A percentile compares a stretch with the other conserved stretches of the same genome.
Conservation (phyloP, 768 basidiomycete genomes). For the Ramaria sp. region DNA sequence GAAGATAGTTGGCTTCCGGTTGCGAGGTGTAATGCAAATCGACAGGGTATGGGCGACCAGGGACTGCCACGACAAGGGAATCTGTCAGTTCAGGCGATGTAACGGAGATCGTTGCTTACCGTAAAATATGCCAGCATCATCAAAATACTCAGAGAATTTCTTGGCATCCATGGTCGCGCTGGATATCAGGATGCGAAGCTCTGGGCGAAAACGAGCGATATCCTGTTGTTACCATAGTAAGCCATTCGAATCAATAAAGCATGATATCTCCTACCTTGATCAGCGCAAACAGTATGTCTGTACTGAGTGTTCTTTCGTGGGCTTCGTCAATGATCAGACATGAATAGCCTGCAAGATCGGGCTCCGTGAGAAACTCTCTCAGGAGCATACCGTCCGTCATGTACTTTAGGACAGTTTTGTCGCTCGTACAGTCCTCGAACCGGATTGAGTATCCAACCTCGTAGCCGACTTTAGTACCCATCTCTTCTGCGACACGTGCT, state of each 20-base stretch:
- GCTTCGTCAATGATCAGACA: constrained; percentile 98
- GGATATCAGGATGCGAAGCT: constrained; percentile 86
- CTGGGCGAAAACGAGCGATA: constrained; percentile 92
- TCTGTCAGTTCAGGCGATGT: constrained; percentile 5
- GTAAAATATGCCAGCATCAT: constrained; percentile 90
- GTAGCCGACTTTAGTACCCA: constrained; percentile 93
- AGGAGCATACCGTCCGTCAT: constrained; percentile 99
- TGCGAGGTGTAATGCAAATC: constrained; percentile 99
- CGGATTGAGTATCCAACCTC: constrained; percentile 99
- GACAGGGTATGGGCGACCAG: constrained; percentile 93
- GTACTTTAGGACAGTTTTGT: constrained; percentile 97
- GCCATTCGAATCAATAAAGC: constrained; percentile 12
- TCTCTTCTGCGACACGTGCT: constrained; percentile 97
- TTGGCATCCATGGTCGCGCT: constrained; percentile 96
- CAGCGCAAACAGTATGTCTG: constrained; percentile 96
- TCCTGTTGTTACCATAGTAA: constrained; percentile 43
- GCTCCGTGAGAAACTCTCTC: constrained; percentile 95
- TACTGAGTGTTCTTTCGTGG: constrained; percentile 94
- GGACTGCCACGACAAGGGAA: constrained; percentile 41
- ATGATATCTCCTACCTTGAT: constrained; percentile 67
- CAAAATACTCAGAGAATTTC: constrained; percentile 97
- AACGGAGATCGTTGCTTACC: constrained; percentile 34
- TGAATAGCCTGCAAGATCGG: constrained; percentile 89
- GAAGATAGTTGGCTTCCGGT: constrained; percentile 97
- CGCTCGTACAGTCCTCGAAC: constrained; percentile 98